Percentiles rank a stretch among this genome's conserved stretches.
Conservation (phyloP, 352 stramenopile genomes). For the Pythium monospermum region DNA sequence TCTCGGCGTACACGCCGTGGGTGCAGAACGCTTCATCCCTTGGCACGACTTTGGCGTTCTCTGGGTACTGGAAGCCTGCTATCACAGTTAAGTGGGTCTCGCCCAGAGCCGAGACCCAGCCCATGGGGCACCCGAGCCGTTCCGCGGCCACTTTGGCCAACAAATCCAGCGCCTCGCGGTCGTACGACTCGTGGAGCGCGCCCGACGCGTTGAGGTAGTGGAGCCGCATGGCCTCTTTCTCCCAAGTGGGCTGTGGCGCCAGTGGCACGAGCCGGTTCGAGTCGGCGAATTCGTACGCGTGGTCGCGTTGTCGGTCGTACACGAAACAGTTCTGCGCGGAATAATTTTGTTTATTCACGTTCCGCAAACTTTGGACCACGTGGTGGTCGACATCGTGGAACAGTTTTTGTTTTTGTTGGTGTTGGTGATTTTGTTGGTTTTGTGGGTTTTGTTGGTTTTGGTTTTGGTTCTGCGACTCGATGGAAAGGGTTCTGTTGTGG, state of each 20-base stretch:
- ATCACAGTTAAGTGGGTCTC: constrained; percentile 35
- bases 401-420: constrained; percentile 20
- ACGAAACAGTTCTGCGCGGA: constrained; percentile 19
- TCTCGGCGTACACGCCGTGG: constrained; percentile 53
- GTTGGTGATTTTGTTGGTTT: background rate
- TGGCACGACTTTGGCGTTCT: constrained; percentile 22
- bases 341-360: constrained; percentile 14
- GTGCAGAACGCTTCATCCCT: constrained; percentile 51
- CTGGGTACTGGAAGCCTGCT: constrained; percentile 35
- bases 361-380: constrained; percentile 23
- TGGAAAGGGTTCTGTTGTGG: no score
- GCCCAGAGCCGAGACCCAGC: constrained; percentile 51
- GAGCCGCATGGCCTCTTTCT: constrained; percentile 37
- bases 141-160: constrained; percentile 43
- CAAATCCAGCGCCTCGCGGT: constrained; percentile 40
- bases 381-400: constrained; percentile 32
- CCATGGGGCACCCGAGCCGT: constrained; percentile 42
- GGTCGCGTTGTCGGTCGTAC: constrained; percentile 32
- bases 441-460: constrained; percentile 11
- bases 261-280: constrained; percentile 21
- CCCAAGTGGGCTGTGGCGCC: constrained; percentile 25
- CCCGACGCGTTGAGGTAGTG: constrained; percentile 38
- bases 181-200: constrained; percentile 32
- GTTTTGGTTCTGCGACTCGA: constrained; percentile 5
- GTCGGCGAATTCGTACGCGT: constrained; percentile 33